These are phyloP conservation scores for Brassica cretica DNA, from an alignment of 345 rosid species.

Conservation along the genomic window DNA sequence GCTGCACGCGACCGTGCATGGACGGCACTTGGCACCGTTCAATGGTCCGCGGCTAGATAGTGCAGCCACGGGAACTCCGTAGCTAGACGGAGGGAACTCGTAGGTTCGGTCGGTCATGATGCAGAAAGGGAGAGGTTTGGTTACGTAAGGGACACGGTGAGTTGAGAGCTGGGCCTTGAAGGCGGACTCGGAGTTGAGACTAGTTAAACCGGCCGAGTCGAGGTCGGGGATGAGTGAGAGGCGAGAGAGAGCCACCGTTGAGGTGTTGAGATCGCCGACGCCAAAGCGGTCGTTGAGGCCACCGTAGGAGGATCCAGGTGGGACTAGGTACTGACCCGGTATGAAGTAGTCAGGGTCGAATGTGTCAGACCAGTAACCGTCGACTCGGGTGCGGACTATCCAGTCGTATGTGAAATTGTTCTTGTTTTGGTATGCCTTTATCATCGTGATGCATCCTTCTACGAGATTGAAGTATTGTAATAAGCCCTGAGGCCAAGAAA, in stretches of 20 bases:
- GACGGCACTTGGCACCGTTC: conserved; percentile 96
- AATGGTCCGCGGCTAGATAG: conserved; percentile 75
- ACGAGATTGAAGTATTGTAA: conserved; percentile 86
- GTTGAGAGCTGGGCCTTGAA: conserved; percentile 76
- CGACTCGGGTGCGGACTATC: conserved; percentile 92
- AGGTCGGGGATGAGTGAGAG: conserved; percentile 72
- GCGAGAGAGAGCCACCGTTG: conserved; percentile 74
- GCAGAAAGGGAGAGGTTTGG: conserved; percentile 69
- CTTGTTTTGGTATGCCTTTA: conserved; percentile 53
- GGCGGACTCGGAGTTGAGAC: conserved; percentile 83
- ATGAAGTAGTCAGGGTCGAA: conserved; percentile 57
- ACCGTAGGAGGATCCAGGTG: conserved; percentile 78
- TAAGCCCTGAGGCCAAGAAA: conserved; percentile 56
- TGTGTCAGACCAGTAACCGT: conserved; percentile 80
- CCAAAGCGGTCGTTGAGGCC: conserved; percentile 96
- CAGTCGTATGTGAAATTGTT: conserved; percentile 74
- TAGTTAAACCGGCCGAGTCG: conserved; percentile 51
- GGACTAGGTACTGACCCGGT: conserved; percentile 65
- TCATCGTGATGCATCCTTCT: conserved; percentile 74
- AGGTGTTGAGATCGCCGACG: conserved; percentile 63
- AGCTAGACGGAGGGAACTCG: conserved; percentile 59
- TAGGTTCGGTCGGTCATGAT: conserved; percentile 68
- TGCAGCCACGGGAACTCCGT: conserved; percentile 84
- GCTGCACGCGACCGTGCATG: conserved; percentile 59
- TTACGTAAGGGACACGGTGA: conserved; percentile 44